These are phyloP conservation scores for Fusarium sp. DNA, from an alignment of 2,329 filamentous ascomycete genomes.

Conservation along the genomic window DNA sequence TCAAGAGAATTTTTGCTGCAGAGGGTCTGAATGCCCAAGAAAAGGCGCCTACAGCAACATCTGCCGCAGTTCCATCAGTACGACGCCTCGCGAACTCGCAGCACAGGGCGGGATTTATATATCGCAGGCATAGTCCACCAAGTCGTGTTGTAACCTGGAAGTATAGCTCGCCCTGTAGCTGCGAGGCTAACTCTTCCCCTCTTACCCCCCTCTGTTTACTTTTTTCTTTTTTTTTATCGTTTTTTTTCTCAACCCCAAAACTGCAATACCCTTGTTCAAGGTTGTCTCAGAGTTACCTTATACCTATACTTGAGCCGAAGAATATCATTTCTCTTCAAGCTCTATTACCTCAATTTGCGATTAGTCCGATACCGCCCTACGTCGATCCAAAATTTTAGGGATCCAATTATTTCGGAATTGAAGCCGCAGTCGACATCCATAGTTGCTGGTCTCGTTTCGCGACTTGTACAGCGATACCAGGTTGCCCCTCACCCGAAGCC, in stretches of 20 bases:
- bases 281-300: conserved; percentile 2
- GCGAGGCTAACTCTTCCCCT: conserved; percentile 26
- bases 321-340: neutral
- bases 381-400: neutral
- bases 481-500: conserved; percentile 20
- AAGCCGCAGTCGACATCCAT: neutral
- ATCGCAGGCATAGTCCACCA: conserved; percentile 25
- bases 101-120: conserved; percentile 38
- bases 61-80: conserved; percentile 14
- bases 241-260: neutral
- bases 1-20: conserved; percentile 46
- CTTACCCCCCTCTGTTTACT: neutral
- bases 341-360: neutral
- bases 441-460: neutral
- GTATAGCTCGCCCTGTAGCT: conserved; percentile 40
- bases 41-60: conserved; percentile 25
- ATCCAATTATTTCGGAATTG: neutral
- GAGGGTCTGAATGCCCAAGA: conserved; percentile 11
- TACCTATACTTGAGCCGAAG: conserved; percentile 2
- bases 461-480: conserved; percentile 16
- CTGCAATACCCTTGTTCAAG: conserved; percentile 2
- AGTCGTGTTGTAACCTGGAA: conserved; percentile 18
- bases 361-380: neutral
- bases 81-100: conserved; percentile 29
- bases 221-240: conserved; percentile 1